A percentile compares a stretch with the other conserved stretches of the same genome.
Conservation (phyloP, 1,284 basidiomycete species). For the Naganishia liquefaciens region DNA sequence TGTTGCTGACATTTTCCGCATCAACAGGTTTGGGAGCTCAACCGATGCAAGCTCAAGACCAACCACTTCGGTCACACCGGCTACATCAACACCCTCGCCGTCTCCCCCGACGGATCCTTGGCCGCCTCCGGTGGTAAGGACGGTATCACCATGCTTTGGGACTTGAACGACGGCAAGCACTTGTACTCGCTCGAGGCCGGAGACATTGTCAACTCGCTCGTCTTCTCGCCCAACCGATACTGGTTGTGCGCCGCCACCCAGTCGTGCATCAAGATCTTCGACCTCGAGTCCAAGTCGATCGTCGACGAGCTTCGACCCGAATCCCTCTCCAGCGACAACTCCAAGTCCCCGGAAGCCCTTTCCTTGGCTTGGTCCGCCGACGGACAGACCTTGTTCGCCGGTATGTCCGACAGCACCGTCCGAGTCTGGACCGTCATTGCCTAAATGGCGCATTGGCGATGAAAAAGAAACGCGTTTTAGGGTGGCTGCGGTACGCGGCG, state of each 20-base stretch:
- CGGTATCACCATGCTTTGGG: slow-evolving; percentile 99
- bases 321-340: slow-evolving; percentile 67
- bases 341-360: slow-evolving; percentile 85
- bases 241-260: slow-evolving; percentile 99
- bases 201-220: slow-evolving; percentile 97
- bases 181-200: slow-evolving; percentile 99
- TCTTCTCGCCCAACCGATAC: slow-evolving; percentile 99
- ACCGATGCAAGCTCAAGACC: slow-evolving; percentile 99
- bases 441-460: slow-evolving; percentile 9
- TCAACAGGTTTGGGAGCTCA: slow-evolving; percentile 94
- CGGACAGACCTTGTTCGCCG: slow-evolving; percentile 94
- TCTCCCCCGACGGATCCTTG: slow-evolving; percentile 98
- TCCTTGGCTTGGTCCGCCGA: slow-evolving; percentile 99
- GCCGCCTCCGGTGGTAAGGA: slow-evolving; percentile 99
- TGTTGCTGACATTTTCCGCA: slow-evolving; percentile 9
- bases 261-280: slow-evolving; percentile 98
- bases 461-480: slow-evolving; percentile 19
- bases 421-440: slow-evolving; percentile 83
- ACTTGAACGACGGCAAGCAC: slow-evolving; percentile 99
- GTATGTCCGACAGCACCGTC: slow-evolving; percentile 87
- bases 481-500: neutral
- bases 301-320: slow-evolving; percentile 98
- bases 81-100: slow-evolving; percentile 98
- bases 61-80: slow-evolving; percentile 99
- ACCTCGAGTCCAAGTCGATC: slow-evolving; percentile 98